Conservation (phyloP, 2,329 filamentous ascomycete genomes). For the Stenocarpella maydis region DNA sequence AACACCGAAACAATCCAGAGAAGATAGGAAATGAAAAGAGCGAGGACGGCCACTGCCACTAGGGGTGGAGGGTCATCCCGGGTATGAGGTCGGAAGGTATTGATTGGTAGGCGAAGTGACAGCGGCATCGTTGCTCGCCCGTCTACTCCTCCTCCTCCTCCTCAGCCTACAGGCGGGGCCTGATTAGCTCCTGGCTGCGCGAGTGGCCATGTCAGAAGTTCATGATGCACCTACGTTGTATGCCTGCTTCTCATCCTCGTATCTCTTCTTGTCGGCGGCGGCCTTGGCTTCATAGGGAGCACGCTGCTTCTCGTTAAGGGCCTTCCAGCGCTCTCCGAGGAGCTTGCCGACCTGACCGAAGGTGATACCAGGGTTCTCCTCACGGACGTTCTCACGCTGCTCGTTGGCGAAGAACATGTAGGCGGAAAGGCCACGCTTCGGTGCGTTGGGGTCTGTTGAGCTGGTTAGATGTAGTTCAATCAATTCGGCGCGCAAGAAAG, state of each 20-base stretch:
- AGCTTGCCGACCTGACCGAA: slow-evolving; percentile 99
- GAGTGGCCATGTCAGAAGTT: slow-evolving; percentile 34
- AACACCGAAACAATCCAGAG: slow-evolving; percentile 26
- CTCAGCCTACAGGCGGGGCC: slow-evolving; percentile 56
- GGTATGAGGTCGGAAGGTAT: slow-evolving; percentile 11
- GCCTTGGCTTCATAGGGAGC: slow-evolving; percentile 96
- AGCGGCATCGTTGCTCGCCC: background rate
- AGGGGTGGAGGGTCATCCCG: background rate
- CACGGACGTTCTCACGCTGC: slow-evolving; percentile 96
- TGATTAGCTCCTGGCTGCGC: slow-evolving; percentile 41
- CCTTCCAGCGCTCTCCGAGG: slow-evolving; percentile 99
- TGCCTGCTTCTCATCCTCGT: slow-evolving; percentile 95
- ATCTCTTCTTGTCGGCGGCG: slow-evolving; percentile 96
- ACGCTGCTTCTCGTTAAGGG: slow-evolving; percentile 90
- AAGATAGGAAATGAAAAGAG: slow-evolving; percentile 23
- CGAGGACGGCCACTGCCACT: slow-evolving; percentile 18
- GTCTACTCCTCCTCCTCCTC: slow-evolving; percentile 61
- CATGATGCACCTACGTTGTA: slow-evolving; percentile 75
- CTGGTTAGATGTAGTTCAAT: slow-evolving; percentile 22
- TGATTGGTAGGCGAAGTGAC: slow-evolving; percentile 7
- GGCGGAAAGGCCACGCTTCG: slow-evolving; percentile 98
- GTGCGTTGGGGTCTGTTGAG: slow-evolving; percentile 86
- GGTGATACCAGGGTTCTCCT: slow-evolving; percentile 96
- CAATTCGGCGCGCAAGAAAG: background rate
- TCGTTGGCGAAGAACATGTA: slow-evolving; percentile 99